Conservation (phyloP, 805 yeast species). For the Lipomyces orientalis region DNA sequence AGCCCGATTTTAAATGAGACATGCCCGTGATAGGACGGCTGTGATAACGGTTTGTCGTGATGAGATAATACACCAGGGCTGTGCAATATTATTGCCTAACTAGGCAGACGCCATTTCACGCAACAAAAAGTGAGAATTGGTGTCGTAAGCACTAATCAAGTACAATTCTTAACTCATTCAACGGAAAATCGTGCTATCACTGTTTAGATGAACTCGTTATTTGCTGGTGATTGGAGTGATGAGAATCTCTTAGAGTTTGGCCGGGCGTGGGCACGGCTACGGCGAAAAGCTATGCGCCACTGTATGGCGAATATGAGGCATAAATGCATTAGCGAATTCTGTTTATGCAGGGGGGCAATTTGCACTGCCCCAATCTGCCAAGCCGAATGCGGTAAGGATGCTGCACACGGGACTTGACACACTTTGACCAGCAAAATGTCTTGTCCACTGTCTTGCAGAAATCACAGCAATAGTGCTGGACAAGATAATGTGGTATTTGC, state of each 20-base stretch:
- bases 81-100: background rate
- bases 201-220: no score
- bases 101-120: no score
- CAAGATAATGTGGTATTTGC: background rate
- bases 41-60: background rate
- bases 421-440: background rate
- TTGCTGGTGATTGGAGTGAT: background rate
- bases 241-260: background rate
- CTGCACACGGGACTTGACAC: background rate
- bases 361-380: slow-evolving; percentile 11
- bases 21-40: no score
- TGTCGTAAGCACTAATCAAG: no score
- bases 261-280: no score
- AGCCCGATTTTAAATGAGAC: no score
- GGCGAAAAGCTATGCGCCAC: no score
- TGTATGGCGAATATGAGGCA: background rate
- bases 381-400: slow-evolving; percentile 3
- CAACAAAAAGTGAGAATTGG: background rate
- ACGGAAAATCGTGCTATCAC: no score
- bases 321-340: background rate
- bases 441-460: background rate
- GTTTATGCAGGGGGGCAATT: slow-evolving; percentile 8
- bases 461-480: background rate
- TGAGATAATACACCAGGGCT: background rate
- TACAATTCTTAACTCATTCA: no score